phyloP scores from a whole-genome alignment of 129 eudicot genomes.

The Centrapalus pauciflorus region DNA sequence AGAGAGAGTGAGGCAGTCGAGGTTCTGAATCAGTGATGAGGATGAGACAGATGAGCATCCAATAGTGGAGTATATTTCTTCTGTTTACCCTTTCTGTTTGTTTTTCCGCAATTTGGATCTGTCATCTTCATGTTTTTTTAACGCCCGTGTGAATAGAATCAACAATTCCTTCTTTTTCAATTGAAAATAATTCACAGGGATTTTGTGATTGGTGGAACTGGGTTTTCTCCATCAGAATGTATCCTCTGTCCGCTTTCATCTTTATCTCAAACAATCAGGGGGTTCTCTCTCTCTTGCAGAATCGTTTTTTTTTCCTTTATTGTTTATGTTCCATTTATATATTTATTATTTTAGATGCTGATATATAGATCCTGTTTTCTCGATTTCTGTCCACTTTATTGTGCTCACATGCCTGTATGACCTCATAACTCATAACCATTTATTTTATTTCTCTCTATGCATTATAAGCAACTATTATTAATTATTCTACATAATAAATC shows the following conservation, averaged over 20 bases:
- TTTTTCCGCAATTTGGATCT: slow-evolving; percentile 7
- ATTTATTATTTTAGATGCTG: not conserved
- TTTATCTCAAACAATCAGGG: not conserved
- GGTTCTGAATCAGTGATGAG: too few species aligned
- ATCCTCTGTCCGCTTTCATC: not conserved
- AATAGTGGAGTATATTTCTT: not conserved
- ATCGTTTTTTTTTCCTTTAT: not conserved
- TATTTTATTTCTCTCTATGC: not conserved
- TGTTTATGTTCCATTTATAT: not conserved
- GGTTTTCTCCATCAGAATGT: slow-evolving; percentile 15
- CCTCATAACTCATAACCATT: not conserved
- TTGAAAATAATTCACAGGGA: too few species aligned
- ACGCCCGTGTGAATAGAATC: slow-evolving; percentile 14
- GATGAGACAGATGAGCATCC: not conserved
- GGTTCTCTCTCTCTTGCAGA: not conserved
- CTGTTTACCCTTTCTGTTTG: not conserved
- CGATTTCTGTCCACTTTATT: slow-evolving; percentile 7
- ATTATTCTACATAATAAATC: not conserved
- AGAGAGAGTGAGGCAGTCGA: not conserved
- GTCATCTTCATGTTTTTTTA: not conserved
- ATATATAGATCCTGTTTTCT: slow-evolving; percentile 5
- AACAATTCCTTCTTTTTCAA: not conserved
- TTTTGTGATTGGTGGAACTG: slow-evolving; percentile 15
- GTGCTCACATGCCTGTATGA: slow-evolving; percentile 7
- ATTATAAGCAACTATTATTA: not conserved